Percentiles rank a stretch among this genome's conserved stretches.
These are phyloP conservation scores for Exutisphaerella laricina DNA, from an alignment of 2,329 filamentous ascomycete genomes.

Conservation along the genomic window DNA sequence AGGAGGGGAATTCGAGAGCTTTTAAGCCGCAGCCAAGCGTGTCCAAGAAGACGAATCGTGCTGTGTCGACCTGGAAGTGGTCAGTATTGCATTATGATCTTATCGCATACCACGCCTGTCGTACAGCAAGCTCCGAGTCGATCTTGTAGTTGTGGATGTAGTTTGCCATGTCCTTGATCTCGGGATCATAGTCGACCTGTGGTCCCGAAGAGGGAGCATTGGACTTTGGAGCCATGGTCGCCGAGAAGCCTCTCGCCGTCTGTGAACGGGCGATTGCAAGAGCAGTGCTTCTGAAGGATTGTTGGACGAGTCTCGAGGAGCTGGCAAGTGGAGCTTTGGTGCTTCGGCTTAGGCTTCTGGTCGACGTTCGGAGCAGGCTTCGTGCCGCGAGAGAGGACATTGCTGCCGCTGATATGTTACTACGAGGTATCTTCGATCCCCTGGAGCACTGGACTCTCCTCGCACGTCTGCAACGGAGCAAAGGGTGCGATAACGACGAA, in stretches of 20 bases:
- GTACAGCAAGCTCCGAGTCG: slow-evolving; percentile 85
- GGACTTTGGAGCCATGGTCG: slow-evolving; percentile 29
- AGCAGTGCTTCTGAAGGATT: slow-evolving; percentile 13
- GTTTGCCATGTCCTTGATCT: slow-evolving; percentile 90
- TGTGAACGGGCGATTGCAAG: slow-evolving; percentile 16
- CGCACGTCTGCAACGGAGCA: too few relatives aligned
- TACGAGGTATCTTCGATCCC: too few relatives aligned
- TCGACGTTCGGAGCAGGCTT: slow-evolving; percentile 29
- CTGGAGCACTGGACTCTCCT: too few relatives aligned
- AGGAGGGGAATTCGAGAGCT: slow-evolving; percentile 91
- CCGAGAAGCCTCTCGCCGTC: slow-evolving; percentile 27
- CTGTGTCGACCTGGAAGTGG: slow-evolving; percentile 72
- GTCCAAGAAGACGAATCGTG: slow-evolving; percentile 93
- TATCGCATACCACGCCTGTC: slow-evolving; percentile 34
- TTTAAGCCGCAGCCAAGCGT: slow-evolving; percentile 95
- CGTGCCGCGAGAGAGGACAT: slow-evolving; percentile 38
- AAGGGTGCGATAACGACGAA: too few relatives aligned
- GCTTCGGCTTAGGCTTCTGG: slow-evolving; percentile 27
- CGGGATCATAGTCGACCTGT: slow-evolving; percentile 63
- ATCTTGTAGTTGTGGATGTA: slow-evolving; percentile 93
- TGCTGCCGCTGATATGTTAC: slow-evolving; percentile 10
- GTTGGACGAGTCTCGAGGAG: slow-evolving; percentile 23
- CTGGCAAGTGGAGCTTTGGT: slow-evolving; percentile 28
- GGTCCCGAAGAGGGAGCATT: slow-evolving; percentile 29
- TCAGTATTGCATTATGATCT: slow-evolving; percentile 13